These are phyloP conservation scores for Phialemonium atrogriseum DNA, from an alignment of 2,329 filamentous ascomycete species.

Conservation along the genomic window DNA sequence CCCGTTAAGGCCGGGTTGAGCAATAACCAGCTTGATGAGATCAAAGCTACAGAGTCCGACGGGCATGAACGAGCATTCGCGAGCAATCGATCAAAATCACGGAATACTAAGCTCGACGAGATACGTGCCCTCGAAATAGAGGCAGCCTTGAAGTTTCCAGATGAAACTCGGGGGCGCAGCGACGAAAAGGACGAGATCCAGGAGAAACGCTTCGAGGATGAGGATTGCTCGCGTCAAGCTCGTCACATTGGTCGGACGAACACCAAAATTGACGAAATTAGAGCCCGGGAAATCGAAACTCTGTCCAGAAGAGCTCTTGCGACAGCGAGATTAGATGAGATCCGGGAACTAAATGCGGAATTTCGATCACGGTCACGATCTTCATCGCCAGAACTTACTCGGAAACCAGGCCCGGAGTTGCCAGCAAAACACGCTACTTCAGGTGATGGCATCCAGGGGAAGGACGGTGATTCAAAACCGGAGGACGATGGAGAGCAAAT, in stretches of 20 bases:
- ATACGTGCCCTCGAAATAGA: constrained; percentile 22
- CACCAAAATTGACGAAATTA: constrained; percentile 41
- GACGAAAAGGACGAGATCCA: constrained; percentile 10
- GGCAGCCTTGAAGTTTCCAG: constrained; percentile 11
- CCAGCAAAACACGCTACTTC: too few relatives aligned
- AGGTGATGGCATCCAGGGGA: too few relatives aligned
- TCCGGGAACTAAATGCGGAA: constrained; percentile 39
- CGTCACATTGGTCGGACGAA: constrained; percentile 20
- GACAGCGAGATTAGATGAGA: constrained; percentile 43
- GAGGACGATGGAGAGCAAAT: constrained; percentile 22
- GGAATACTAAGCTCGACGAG: constrained; percentile 36
- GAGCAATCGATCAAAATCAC: constrained; percentile 9
- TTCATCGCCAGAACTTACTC: constrained; percentile 30
- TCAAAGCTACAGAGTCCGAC: constrained; percentile 25
- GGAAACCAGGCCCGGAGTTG: constrained; percentile 19
- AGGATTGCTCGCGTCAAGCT: constrained; percentile 7
- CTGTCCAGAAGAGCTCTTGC: constrained; percentile 38
- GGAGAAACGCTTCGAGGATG: constrained; percentile 6
- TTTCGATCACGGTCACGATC: constrained; percentile 30
- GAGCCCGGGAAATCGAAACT: constrained; percentile 30
- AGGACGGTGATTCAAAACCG: neutral
- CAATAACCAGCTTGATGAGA: constrained; percentile 26
- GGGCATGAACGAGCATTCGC: constrained; percentile 11
- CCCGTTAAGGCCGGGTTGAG: constrained; percentile 32
- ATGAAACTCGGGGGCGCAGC: constrained; percentile 6